These are phyloP conservation scores for Blastobotrys apis DNA, from an alignment of 1,139 yeast genomes.

Conservation along the genomic window DNA sequence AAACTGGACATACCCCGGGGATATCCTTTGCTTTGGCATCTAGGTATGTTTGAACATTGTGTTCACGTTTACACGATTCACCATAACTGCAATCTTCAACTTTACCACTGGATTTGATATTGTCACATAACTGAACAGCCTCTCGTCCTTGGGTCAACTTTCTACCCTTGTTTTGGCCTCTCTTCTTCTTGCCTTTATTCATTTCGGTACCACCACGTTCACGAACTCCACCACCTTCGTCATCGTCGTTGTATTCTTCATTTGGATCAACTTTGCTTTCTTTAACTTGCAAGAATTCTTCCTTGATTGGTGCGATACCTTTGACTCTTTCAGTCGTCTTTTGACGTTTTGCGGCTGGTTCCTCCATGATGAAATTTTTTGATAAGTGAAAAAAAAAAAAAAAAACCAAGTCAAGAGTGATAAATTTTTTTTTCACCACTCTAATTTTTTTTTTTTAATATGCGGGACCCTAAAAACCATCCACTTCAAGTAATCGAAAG, in stretches of 20 bases:
- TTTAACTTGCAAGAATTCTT: slow-evolving; percentile 22
- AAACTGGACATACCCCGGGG: slow-evolving; percentile 79
- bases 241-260: slow-evolving; percentile 43
- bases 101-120: slow-evolving; percentile 42
- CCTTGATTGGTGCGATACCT: slow-evolving; percentile 28
- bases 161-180: slow-evolving; percentile 90
- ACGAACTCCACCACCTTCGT: slow-evolving; percentile 43
- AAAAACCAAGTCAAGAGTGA: slow-evolving; percentile 3
- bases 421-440: slow-evolving; percentile 2
- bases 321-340: slow-evolving; percentile 17
- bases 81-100: slow-evolving; percentile 58
- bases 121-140: slow-evolving; percentile 58
- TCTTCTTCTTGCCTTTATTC: slow-evolving; percentile 42
- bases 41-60: slow-evolving; percentile 64
- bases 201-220: slow-evolving; percentile 43
- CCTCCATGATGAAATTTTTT: background rate
- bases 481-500: slow-evolving; percentile 52
- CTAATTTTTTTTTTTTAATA: background rate
- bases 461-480: slow-evolving; percentile 38
- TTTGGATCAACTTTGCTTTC: slow-evolving; percentile 15
- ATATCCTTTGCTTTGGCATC: slow-evolving; percentile 65
- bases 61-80: slow-evolving; percentile 70
- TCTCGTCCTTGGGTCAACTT: slow-evolving; percentile 71
- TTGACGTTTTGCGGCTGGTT: slow-evolving; percentile 8
- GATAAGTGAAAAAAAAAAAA: slow-evolving; percentile 10